Evolutionary conservation across 2,329 filamentous ascomycete genomes (phyloP).

Genomic region (Beauveria pseudobassiana): DNA sequence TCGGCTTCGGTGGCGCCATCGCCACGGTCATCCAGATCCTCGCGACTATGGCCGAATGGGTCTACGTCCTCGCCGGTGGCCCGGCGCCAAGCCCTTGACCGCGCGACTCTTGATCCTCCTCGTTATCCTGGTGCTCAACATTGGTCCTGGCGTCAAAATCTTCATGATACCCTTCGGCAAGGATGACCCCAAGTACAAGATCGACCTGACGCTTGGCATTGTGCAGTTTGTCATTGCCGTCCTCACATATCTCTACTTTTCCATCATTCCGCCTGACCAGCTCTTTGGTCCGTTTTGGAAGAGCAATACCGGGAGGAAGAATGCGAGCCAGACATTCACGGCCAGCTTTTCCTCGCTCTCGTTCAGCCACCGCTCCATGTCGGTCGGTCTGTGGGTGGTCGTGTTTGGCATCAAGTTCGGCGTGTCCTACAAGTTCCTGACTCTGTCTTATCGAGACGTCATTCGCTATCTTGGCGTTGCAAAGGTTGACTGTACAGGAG

Average conservation of each 20-base stretch:
- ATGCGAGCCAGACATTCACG: conserved; percentile 96
- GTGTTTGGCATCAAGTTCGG: conserved; percentile 88
- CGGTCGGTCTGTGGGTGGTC: conserved; percentile 82
- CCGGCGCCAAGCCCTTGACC: conserved; percentile 90
- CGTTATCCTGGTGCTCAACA: conserved; percentile 69
- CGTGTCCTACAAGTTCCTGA: conserved; percentile 91
- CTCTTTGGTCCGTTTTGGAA: conserved; percentile 94
- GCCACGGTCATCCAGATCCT: conserved; percentile 78
- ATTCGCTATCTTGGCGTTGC: conserved; percentile 83
- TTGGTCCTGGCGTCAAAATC: conserved; percentile 79
- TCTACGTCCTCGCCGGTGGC: conserved; percentile 88
- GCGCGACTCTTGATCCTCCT: conserved; percentile 83
- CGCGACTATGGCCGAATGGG: conserved; percentile 88
- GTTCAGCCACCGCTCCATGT: conserved; percentile 96
- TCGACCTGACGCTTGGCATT: conserved; percentile 71
- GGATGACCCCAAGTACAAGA: conserved; percentile 18
- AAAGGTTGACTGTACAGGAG: conserved; percentile 72
- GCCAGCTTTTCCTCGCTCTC: conserved; percentile 81
- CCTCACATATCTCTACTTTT: conserved; percentile 85
- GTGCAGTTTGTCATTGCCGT: conserved; percentile 90
- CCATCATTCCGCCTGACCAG: conserved; percentile 87
- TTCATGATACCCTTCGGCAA: conserved; percentile 49
- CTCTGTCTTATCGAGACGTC: conserved; percentile 85
- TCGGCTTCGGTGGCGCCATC: conserved; percentile 77
- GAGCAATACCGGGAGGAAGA: conserved; percentile 67